Evolutionary conservation across 306 rosid species (phyloP).

Genomic region (Quercus agrifolia): DNA sequence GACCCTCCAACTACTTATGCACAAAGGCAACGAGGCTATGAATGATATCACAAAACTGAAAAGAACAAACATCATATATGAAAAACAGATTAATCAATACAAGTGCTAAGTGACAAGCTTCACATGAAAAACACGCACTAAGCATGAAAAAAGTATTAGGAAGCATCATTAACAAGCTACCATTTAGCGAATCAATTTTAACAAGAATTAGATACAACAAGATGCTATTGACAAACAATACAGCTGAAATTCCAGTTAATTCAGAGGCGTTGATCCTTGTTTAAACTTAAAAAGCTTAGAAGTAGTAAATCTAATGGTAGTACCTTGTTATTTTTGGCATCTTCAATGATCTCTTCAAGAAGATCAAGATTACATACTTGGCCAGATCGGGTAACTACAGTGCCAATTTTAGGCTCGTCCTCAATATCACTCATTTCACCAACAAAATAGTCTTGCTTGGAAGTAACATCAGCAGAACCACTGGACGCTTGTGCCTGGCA

Average conservation of each 20-base stretch:
- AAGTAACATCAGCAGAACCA: conserved; percentile 18
- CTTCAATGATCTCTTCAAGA: conserved; percentile 76
- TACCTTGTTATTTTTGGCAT: conserved; percentile 89
- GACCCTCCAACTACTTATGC: background rate
- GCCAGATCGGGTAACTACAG: conserved; percentile 29
- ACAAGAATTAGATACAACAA: background rate
- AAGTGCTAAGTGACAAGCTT: background rate
- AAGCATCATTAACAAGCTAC: background rate
- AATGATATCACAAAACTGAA: background rate
- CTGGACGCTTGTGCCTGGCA: conserved; percentile 18
- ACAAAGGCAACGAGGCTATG: background rate
- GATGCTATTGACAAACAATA: background rate
- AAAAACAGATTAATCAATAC: background rate
- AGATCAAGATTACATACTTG: conserved; percentile 47
- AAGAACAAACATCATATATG: background rate
- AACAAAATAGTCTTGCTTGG: conserved; percentile 17
- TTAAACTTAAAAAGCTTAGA: background rate
- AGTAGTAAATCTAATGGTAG: conserved; percentile 5
- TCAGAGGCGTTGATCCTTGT: background rate
- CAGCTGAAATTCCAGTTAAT: background rate
- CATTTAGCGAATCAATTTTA: background rate
- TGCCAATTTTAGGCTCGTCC: conserved; percentile 26
- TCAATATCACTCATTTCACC: conserved; percentile 32
- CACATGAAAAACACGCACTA: background rate
- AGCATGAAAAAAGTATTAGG: background rate